These are phyloP conservation scores for Eucalyptus paniculata DNA, from an alignment of 345 rosid species.

Conservation along the genomic window DNA sequence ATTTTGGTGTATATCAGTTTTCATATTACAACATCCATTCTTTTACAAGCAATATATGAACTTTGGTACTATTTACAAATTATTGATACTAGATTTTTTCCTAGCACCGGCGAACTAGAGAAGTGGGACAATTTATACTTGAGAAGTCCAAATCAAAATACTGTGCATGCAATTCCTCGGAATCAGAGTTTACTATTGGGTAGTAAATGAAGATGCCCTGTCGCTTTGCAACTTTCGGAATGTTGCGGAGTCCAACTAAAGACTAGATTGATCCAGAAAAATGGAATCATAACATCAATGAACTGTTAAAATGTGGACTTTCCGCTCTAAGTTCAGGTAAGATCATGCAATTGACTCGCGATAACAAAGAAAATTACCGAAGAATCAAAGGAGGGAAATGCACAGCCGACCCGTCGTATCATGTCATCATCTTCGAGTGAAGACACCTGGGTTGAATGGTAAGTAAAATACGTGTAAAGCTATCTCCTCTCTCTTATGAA, in stretches of 20 bases:
- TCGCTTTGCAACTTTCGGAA: not conserved
- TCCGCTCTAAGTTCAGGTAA: not conserved
- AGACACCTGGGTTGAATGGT: not conserved
- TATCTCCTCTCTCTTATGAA: not conserved
- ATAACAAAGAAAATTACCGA: not conserved
- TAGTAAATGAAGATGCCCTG: not conserved
- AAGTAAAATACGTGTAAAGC: not conserved
- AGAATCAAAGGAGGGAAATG: not conserved
- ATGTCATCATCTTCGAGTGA: not conserved
- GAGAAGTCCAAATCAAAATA: not conserved
- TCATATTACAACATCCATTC: not conserved
- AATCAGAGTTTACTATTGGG: not conserved
- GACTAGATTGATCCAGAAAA: not conserved
- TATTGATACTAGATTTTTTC: not conserved
- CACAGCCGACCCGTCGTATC: not conserved
- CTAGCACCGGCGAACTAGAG: fast-evolving
- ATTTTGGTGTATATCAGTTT: not conserved
- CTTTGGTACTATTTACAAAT: not conserved
- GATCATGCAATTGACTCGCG: not conserved
- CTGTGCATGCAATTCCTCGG: not conserved
- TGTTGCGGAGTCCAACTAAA: not conserved
- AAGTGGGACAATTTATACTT: not conserved
- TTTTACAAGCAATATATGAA: fast-evolving
- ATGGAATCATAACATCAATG: not conserved
- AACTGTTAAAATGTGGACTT: not conserved